A percentile compares a stretch with the other conserved stretches of the same genome.
Conservation (phyloP, 495 filamentous ascomycete genomes). For the Sabuloglossum arenarium region DNA sequence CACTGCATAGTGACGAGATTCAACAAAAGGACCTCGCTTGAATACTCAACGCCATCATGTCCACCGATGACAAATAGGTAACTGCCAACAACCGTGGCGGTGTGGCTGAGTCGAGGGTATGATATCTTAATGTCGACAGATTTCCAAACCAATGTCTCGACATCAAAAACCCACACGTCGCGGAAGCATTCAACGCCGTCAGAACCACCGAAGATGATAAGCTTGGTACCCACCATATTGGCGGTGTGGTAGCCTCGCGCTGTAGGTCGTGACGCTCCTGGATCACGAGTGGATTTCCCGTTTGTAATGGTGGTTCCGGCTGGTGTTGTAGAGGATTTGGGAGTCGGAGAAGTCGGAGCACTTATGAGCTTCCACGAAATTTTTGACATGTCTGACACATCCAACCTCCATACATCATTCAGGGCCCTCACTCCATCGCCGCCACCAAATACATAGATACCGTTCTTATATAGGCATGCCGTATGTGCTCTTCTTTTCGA, state of each 20-base stretch:
- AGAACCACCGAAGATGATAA: constrained; percentile 44
- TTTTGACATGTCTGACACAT: constrained; percentile 38
- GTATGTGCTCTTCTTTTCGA: constrained; percentile 39
- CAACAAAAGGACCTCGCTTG: constrained; percentile 38
- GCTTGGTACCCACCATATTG: constrained; percentile 45
- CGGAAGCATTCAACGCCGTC: constrained; percentile 46
- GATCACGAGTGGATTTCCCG: constrained; percentile 6
- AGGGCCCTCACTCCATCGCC: constrained; percentile 42
- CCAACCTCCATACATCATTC: constrained; percentile 46
- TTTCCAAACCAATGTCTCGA: constrained; percentile 23
- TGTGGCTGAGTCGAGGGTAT: constrained; percentile 38
- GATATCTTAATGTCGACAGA: constrained; percentile 26
- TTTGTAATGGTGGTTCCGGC: constrained; percentile 14
- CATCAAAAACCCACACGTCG: constrained; percentile 44
- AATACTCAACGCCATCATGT: constrained; percentile 46
- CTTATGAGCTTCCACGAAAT: constrained; percentile 38
- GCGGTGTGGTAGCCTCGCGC: constrained; percentile 46
- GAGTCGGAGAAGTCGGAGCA: constrained; percentile 12
- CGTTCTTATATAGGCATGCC: constrained; percentile 42
- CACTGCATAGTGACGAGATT: constrained; percentile 50
- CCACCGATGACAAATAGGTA: constrained; percentile 46
- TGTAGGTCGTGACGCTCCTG: constrained; percentile 22
- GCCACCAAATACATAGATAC: constrained; percentile 45
- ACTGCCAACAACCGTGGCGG: constrained; percentile 41
- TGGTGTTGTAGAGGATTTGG: constrained; percentile 4